Base-by-base conservation (phyloP, 2,329 filamentous ascomycete genomes). In the Fusarium sp. region DNA sequence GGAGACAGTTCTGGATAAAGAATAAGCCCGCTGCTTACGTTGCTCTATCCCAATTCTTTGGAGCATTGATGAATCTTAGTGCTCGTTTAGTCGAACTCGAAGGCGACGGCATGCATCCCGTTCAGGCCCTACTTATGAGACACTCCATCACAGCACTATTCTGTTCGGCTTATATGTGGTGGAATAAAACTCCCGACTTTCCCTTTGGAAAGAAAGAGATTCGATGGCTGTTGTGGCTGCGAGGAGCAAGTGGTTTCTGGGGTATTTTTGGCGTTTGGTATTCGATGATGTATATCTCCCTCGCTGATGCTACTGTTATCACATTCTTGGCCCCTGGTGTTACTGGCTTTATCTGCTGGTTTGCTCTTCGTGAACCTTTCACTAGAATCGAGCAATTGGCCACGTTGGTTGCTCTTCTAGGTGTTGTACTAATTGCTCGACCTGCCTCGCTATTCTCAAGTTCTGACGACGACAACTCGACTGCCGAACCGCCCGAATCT, bases 251-350 rank as follows among this genome's bases (percentile, higher is more conserved):
- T 35, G 94, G 94, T n/a, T 88, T 87, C 78, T 92, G 94, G 79
- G 94, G 93, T 15, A 91, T 97, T 7, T 95, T 91, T 79, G 92
- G 92, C 39, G 88, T 96, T 82, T 97, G 85, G 86, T 86, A 83
- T 71, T 86, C 84, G 15, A 87, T 87, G 63, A 88, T 93, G 78
- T 97, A 97, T 76, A 88, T 97, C 6, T 93, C 94, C 1, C 86
- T 97, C 4, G 92, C 94, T 20, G 94, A 97, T 79, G 94, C 94
- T 4, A 96, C 93, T 0, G 94, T 97, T 38, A 92, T 98, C 58
- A 96, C 94, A 13, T 98, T 97, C 79, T 86, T 97, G 10, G 89
- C 92, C 0, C 95, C 95, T 0, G 92, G 91, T 18, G 86, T 97
- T 10, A 89, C 93, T 25, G 94, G 93, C 63, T 94, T 95, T 83